Base-by-base conservation (phyloP, 2,329 filamentous ascomycete species). In the Sphaerulina populicola region DNA sequence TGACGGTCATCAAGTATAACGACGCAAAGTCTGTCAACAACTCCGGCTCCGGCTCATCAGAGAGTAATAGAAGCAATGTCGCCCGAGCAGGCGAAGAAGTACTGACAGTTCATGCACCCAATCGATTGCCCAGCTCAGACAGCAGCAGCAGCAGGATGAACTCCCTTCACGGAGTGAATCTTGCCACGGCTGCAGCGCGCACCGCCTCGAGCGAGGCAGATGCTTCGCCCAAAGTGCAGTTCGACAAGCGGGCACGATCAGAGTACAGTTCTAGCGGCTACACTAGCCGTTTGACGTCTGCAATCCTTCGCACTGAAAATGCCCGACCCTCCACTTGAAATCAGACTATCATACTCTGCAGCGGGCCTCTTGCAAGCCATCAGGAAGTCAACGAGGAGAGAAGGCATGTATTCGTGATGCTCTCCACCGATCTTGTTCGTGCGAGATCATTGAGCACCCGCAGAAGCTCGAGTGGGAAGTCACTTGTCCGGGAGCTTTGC, bases 1-100 rank as follows among this genome's bases (percentile, higher is more conserved):
- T 68, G n/a, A 69, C 66, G 4, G 55, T 59, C 1, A 60, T 62
- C 36, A 55, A 56, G 37, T 43, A 52, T 41, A 42, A 58, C 36
- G 54, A 57, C 5, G 59, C 61, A 52, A 59, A 49, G 30, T 61
- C 60, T 9, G 38, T 49, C 12, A 53, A 59, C 30, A 64, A 57
- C 43, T 72, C 60, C 5, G 52, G 51, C 9, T 58, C 54, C 44
- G 58, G 58, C 41, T 57, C 58, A 27, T 53, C 59, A 23, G 47
- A 57, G 18, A 43, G 43, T 9, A 59, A 51, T 46, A 47, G 49
- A 11, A 44, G 45, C 27, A 58, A 57, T n/a, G 37, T 56, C 37
- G 36, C 39, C 37, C 18, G 48, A 44, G 35, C 33, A 21, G 27
- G 23, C 23, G 31, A 44, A 47, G 11, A 42, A 42, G n/a, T 33